Conservation (phyloP, 2,329 filamentous ascomycete genomes). For the Podosphaera fusca region DNA sequence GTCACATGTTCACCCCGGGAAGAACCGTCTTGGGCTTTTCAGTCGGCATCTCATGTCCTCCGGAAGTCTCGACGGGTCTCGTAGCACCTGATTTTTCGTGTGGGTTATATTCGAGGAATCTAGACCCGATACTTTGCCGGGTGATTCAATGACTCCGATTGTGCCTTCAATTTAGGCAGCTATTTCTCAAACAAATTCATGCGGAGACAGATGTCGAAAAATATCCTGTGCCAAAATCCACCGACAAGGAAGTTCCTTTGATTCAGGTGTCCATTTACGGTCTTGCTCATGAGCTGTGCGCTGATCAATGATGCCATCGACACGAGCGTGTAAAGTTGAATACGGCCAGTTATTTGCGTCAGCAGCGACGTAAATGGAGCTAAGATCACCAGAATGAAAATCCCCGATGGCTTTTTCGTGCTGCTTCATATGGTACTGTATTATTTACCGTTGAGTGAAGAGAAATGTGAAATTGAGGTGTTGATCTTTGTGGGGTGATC, state of each 20-base stretch:
- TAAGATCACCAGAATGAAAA: neutral
- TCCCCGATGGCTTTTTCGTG: neutral
- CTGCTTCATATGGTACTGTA: neutral
- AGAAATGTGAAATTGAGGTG: no score
- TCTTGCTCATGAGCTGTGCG: neutral
- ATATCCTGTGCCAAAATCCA: neutral
- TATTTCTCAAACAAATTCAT: neutral
- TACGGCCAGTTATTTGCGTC: neutral
- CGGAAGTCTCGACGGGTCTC: no score
- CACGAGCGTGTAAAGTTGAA: neutral
- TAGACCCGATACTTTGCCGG: no score
- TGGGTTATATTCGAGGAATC: no score
- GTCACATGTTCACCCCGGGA: no score
- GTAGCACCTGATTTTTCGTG: no score
- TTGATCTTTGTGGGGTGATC: no score
- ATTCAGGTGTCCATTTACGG: neutral
- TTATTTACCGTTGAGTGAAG: no score
- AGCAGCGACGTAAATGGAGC: neutral
- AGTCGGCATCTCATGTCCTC: no score
- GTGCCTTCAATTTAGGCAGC: neutral
- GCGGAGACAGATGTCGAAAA: neutral
- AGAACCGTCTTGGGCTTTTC: no score
- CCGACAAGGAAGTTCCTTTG: neutral
- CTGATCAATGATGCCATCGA: neutral
- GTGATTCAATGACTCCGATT: neutral